Percentiles rank a stretch among this genome's conserved stretches.
These are phyloP conservation scores for Kuraishia molischiana DNA, from an alignment of 805 yeast genomes.

Conservation along the genomic window DNA sequence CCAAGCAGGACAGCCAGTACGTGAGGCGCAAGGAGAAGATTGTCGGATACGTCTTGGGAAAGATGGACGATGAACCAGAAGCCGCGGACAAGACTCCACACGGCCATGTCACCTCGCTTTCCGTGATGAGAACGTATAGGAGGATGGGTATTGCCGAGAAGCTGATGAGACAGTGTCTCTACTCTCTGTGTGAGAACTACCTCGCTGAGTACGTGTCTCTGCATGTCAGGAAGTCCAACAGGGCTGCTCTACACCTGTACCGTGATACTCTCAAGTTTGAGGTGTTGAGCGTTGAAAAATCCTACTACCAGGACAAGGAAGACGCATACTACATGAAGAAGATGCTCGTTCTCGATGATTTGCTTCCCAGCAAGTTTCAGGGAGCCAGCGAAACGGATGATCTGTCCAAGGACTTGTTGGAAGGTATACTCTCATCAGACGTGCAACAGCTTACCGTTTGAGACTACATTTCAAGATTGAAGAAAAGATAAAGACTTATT, in stretches of 20 bases:
- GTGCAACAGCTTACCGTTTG: background rate
- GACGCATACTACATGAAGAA: constrained; percentile 95
- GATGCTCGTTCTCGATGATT: constrained; percentile 46
- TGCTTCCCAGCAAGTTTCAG: constrained; percentile 40
- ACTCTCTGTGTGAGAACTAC: constrained; percentile 73
- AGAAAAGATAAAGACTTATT: background rate
- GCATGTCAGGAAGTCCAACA: constrained; percentile 88
- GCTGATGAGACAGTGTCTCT: constrained; percentile 71
- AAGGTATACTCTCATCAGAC: constrained; percentile 6
- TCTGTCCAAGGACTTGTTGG: constrained; percentile 36
- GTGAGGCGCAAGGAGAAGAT: constrained; percentile 63
- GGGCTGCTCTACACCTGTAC: constrained; percentile 90
- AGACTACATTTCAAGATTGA: background rate
- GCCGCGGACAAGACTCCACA: constrained; percentile 63
- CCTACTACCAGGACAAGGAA: constrained; percentile 96
- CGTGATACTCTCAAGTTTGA: constrained; percentile 78
- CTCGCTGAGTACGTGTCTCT: constrained; percentile 76
- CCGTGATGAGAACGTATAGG: constrained; percentile 93
- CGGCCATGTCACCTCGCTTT: constrained; percentile 89
- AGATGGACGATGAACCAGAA: constrained; percentile 91
- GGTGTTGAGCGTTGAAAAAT: constrained; percentile 69
- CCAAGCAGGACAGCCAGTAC: constrained; percentile 33
- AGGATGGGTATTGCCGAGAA: constrained; percentile 92
- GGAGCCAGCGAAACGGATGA: constrained; percentile 44
- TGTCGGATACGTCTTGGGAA: constrained; percentile 94